Evolutionary conservation across 139 green algal species (phyloP).

Genomic region (Chlamydomonas incerta): DNA sequence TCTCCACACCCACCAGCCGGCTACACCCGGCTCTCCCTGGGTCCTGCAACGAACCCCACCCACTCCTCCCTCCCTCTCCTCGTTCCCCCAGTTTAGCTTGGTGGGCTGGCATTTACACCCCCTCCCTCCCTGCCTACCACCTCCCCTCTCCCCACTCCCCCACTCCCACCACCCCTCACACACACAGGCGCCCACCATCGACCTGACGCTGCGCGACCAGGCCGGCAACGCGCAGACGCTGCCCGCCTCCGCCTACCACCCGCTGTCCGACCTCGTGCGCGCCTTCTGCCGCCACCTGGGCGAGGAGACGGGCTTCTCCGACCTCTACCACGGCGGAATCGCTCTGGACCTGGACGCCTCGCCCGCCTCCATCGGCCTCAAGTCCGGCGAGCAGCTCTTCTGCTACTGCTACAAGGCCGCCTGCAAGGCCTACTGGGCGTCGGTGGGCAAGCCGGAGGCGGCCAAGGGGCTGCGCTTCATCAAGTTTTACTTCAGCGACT

Average conservation of each 20-base stretch:
- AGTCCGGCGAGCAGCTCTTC: slow-evolving; percentile 40
- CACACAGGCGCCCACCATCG: slow-evolving; percentile 31
- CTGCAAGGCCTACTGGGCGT: slow-evolving; percentile 24
- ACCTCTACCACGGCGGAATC: slow-evolving; percentile 44
- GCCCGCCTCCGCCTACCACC: slow-evolving; percentile 20
- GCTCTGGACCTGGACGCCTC: slow-evolving; percentile 40
- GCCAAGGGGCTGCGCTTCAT: slow-evolving; percentile 37
- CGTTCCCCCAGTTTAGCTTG: too few species aligned
- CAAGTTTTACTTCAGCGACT: slow-evolving; percentile 50
- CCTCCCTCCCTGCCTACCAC: too few species aligned
- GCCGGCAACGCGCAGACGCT: slow-evolving; percentile 7
- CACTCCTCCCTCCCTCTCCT: too few species aligned
- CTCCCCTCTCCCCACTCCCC: background rate
- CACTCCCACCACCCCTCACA: background rate
- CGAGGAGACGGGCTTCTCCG: slow-evolving; percentile 40
- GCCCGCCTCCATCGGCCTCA: slow-evolving; percentile 34
- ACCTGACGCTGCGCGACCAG: slow-evolving; percentile 15
- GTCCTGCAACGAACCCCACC: too few species aligned
- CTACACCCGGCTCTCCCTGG: too few species aligned
- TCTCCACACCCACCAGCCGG: too few species aligned
- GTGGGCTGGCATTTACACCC: too few species aligned
- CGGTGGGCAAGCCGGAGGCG: slow-evolving; percentile 16
- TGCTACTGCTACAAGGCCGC: slow-evolving; percentile 46
- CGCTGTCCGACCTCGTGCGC: slow-evolving; percentile 29
- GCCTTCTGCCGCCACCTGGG: slow-evolving; percentile 30